Percentiles rank a stretch among this genome's conserved stretches.
phyloP scores from a whole-genome alignment of 306 rosid genomes.

The Gastrolobium bilobum region DNA sequence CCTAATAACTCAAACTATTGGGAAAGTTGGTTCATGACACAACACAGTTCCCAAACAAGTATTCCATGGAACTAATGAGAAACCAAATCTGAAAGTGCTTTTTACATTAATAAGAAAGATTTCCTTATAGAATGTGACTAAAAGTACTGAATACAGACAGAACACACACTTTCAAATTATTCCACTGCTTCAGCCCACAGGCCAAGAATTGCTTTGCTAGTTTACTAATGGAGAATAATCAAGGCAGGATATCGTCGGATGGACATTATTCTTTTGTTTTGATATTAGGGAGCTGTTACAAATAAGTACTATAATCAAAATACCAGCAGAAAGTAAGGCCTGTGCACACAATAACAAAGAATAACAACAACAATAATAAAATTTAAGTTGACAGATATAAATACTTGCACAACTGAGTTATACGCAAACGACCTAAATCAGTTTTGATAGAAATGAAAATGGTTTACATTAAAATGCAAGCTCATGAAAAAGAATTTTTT shows the following conservation, averaged over 20 bases:
- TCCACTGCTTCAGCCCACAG: constrained; percentile 19
- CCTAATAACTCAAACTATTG: neutral
- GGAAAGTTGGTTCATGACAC: constrained; percentile 12
- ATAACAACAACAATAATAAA: neutral
- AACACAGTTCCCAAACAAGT: neutral
- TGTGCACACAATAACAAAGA: neutral
- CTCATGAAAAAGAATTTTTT: neutral
- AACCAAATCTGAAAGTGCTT: neutral
- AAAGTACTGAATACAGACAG: constrained; percentile 13
- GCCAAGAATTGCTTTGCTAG: constrained; percentile 26
- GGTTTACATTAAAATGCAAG: constrained; percentile 10
- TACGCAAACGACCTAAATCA: neutral
- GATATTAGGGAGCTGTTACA: constrained; percentile 21
- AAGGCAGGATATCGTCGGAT: constrained; percentile 6
- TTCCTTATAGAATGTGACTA: constrained; percentile 20
- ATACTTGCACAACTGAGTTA: constrained; percentile 20
- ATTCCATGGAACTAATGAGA: neutral
- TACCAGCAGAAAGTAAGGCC: constrained; percentile 30
- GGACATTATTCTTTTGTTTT: neutral
- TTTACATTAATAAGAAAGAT: neutral
- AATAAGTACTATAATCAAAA: constrained; percentile 5
- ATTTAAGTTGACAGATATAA: neutral
- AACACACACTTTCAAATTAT: neutral
- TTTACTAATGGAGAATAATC: constrained; percentile 7
- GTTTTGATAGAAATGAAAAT: constrained; percentile 8